Evolutionary conservation across 2,329 filamentous ascomycete species (phyloP), one percentile per base, ranked within the genome.

Genomic region (Cryphonectria carpinicola): DNA sequence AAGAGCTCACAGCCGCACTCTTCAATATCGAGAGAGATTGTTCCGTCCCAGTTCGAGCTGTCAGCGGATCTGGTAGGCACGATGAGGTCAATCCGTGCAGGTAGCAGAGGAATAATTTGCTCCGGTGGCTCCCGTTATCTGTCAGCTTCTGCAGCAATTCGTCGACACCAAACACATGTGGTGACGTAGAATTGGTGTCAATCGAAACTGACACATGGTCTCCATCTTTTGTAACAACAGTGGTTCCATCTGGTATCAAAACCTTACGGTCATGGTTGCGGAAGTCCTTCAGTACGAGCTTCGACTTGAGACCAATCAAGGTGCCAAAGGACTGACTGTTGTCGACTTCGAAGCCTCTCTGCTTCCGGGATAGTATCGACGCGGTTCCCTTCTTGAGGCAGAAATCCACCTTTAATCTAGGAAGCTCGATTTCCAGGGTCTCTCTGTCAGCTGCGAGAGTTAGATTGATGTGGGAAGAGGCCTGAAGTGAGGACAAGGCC

Each of bases 1-100:
- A 85, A 0, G 88, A 90, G 25, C 78, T 75, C 0, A 88, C 77
- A 0, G 85, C 80, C 0, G 85, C 86, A 0, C 85, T 87, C 0
- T 70, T 60, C 0, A 90, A 75, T 1, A 88, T 86, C 0, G 75
- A 73, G 0, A 90, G 74, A 0, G 87, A 85, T 62, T 85, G 77
- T 72, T 90, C 88, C 0, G 86, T 88, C 0, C 89, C 88, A 0
- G 86, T 90, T 6, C 78, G 76, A 0, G 74, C 63, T 0, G 84
- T 87, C 0, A 89, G 78, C 0, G 77, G 78, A 73, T 90, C 88
- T 0, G 84, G 83, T 0, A 88, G 76, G 37, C 81, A 86, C 65
- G 83, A 82, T 0, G 87, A 86, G 0, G 88, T 90, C 0, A 88
- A 69, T 0, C 84, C 87, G 72, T 90, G 87, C 0, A 90, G 76